Conservation (phyloP, 1,284 basidiomycete genomes). For the Violaceomyces palustris region DNA sequence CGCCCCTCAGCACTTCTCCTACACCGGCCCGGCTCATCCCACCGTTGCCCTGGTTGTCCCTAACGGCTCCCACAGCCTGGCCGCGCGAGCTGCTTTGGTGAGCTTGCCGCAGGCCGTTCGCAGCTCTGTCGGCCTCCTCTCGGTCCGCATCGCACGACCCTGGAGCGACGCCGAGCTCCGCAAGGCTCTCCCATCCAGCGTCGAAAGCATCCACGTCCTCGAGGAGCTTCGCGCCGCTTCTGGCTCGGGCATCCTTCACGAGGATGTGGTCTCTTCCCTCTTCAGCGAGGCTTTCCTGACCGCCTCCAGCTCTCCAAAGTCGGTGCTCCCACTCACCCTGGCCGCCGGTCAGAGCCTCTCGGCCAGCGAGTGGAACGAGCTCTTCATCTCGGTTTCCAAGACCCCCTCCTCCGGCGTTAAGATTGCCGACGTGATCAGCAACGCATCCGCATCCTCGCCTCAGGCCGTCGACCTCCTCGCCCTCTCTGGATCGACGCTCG, state of each 20-base stretch:
- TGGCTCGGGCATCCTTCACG: slow-evolving; percentile 37
- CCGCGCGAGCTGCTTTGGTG: slow-evolving; percentile 41
- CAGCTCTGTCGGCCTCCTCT: slow-evolving; percentile 40
- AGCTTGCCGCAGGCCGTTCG: slow-evolving; percentile 26
- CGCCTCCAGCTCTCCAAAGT: slow-evolving; percentile 15
- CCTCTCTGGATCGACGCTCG: slow-evolving; percentile 34
- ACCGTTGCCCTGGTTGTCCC: slow-evolving; percentile 45
- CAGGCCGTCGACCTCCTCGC: slow-evolving; percentile 32
- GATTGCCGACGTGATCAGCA: slow-evolving; percentile 23
- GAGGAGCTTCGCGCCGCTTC: slow-evolving; percentile 39
- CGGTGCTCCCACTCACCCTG: slow-evolving; percentile 33
- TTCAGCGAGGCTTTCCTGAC: slow-evolving; percentile 27
- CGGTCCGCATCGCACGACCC: slow-evolving; percentile 36
- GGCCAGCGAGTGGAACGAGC: slow-evolving; percentile 30
- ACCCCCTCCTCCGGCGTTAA: slow-evolving; percentile 16
- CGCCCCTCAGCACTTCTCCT: slow-evolving; percentile 58
- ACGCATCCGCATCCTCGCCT: too few species aligned
- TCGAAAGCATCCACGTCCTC: slow-evolving; percentile 41
- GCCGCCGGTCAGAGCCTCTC: slow-evolving; percentile 31
- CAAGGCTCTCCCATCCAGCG: slow-evolving; percentile 34
- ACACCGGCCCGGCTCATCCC: slow-evolving; percentile 44
- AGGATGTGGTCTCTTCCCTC: slow-evolving; percentile 34
- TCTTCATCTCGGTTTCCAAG: slow-evolving; percentile 26
- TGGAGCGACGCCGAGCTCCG: slow-evolving; percentile 45
- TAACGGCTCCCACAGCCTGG: slow-evolving; percentile 42